Percentiles rank a stretch among this genome's conserved stretches.
These are phyloP conservation scores for Globisporangium lucens DNA, from an alignment of 352 stramenopile species.

Conservation along the genomic window DNA sequence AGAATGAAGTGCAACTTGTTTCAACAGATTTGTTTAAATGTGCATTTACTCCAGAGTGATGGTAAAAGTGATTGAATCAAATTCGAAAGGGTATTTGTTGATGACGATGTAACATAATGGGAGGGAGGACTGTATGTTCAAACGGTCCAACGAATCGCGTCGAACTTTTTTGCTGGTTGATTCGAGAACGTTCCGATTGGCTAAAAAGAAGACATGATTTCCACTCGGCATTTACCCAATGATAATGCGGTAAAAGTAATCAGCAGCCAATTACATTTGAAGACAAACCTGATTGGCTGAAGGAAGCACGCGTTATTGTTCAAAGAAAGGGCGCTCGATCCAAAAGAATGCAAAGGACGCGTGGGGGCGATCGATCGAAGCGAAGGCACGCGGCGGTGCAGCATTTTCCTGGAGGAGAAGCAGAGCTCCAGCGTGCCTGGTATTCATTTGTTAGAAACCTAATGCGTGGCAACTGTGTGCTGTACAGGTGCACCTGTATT, in stretches of 20 bases:
- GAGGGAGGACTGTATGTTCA: too few species aligned
- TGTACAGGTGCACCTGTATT: background rate
- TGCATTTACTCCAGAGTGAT: too few species aligned
- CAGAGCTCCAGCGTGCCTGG: background rate
- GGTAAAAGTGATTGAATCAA: too few species aligned
- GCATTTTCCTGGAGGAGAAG: background rate
- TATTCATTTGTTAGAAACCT: too few species aligned
- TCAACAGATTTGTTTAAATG: too few species aligned
- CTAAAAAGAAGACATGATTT: background rate
- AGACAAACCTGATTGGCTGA: background rate
- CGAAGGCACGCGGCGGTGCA: constrained; percentile 1
- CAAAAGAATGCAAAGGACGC: background rate
- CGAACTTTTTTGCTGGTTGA: background rate
- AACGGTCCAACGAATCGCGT: background rate
- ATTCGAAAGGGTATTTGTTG: too few species aligned
- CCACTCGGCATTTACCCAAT: background rate
- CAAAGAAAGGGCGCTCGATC: background rate
- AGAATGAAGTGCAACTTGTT: too few species aligned
- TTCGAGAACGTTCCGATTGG: background rate
- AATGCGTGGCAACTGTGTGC: background rate
- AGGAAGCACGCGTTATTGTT: background rate
- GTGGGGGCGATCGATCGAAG: constrained; percentile 2
- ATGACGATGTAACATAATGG: too few species aligned
- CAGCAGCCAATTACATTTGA: background rate
- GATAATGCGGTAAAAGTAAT: background rate